Base-by-base conservation (phyloP, 2,329 filamentous ascomycete genomes). In the Orbilia oligospora region DNA sequence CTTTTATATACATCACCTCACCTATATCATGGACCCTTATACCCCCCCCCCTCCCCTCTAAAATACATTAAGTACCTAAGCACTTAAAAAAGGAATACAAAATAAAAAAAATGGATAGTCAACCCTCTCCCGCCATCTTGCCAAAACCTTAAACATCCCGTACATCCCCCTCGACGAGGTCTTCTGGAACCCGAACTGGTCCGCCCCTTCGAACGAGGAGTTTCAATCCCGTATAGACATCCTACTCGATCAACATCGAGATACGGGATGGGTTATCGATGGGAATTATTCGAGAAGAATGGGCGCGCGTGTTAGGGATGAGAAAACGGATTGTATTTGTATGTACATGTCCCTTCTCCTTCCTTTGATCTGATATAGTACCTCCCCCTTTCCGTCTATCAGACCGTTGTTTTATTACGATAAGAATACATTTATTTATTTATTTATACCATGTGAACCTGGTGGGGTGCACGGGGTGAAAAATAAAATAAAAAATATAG, bases 321-420 rank as follows among this genome's bases (percentile, higher is more conserved):
- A 67, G 58, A 71, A 66, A 22, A 76, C 72, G 14, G 72, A 76
- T 61, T 76, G 72, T 20, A 71, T 76, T 14, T 76, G 72, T 76
- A 61, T 18, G 66, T 51, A n/a, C n/a, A n/a, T n/a, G n/a, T n/a
- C n/a, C n/a, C n/a, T n/a, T n/a, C n/a, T n/a, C n/a, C n/a, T n/a
- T n/a, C n/a, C n/a, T n/a, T n/a, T n/a, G n/a, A n/a, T n/a, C n/a
- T n/a, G n/a, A n/a, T n/a, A n/a, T n/a, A n/a, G n/a, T n/a, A n/a
- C n/a, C n/a, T 20, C 5, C 18, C 46, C 5, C 38, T 9, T 51
- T 24, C 44, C 16, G 36, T 51, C 1, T 36, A 8, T n/a, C 6
- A 36, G n/a, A n/a, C n/a, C 33, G 33, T 8, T 4, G 4, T 8
- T 8, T 36, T 36, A 9, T 36, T 4, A 36, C 8, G 33, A 36